Evolutionary conservation across 495 filamentous ascomycete species (phyloP).

Genomic region (Xylaria castorea): DNA sequence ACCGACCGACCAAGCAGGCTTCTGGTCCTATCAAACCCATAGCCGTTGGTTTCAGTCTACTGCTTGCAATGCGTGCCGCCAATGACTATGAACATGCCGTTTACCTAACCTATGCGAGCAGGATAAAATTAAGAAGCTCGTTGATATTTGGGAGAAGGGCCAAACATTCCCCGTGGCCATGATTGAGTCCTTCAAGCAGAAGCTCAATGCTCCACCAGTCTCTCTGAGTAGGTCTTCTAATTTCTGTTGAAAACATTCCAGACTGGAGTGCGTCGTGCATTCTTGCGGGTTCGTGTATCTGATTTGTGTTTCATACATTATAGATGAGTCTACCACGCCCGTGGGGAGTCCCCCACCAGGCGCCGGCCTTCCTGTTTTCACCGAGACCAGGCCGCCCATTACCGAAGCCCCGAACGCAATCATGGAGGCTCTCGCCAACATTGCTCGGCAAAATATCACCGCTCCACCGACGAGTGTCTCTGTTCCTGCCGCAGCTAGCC

Average conservation of each 20-base stretch:
- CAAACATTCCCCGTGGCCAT: conserved; percentile 85
- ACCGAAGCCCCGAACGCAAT: conserved; percentile 66
- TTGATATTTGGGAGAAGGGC: conserved; percentile 98
- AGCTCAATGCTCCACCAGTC: conserved; percentile 64
- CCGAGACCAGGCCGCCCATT: conserved; percentile 34
- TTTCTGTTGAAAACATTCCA: conserved; percentile 19
- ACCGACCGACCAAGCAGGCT: conserved; percentile 20
- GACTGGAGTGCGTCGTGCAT: conserved; percentile 7
- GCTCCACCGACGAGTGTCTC: conserved; percentile 61
- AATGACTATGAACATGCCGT: conserved; percentile 38
- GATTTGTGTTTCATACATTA: conserved; percentile 22
- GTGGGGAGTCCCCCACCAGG: conserved; percentile 76
- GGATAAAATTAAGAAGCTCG: conserved; percentile 95
- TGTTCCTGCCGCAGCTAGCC: conserved; percentile 56
- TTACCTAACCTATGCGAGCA: conserved; percentile 60
- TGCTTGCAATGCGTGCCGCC: conserved; percentile 8
- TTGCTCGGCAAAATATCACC: conserved; percentile 79
- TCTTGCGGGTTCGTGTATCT: conserved; percentile 18
- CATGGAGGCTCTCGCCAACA: conserved; percentile 81
- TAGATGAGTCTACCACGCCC: conserved; percentile 78
- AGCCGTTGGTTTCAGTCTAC: conserved; percentile 1
- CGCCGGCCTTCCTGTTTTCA: conserved; percentile 44
- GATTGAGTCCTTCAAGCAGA: conserved; percentile 86
- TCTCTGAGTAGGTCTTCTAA: conserved; percentile 67
- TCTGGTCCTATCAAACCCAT: neutral